These are phyloP conservation scores for Cynanchum wilfordii DNA, from an alignment of 257 asterid genomes.

Conservation along the genomic window DNA sequence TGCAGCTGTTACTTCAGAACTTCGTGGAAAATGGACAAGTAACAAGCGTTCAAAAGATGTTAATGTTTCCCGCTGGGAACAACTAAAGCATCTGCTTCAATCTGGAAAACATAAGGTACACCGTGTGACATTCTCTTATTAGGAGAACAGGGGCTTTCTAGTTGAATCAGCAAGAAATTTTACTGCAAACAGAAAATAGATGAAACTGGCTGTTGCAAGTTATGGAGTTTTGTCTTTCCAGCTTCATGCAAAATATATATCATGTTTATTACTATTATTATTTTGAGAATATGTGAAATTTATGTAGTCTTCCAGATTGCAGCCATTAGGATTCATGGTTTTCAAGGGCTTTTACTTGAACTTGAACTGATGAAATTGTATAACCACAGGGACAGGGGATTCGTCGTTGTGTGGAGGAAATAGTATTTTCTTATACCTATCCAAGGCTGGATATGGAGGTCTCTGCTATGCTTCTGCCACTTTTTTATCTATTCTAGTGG, in stretches of 20 bases:
- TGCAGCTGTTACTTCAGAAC: constrained; percentile 80
- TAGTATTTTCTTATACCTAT: constrained; percentile 74
- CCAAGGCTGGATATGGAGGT: constrained; percentile 98
- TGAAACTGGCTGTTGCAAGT: neutral
- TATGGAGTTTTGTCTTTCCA: neutral
- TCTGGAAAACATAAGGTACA: constrained; percentile 80
- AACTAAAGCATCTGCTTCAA: constrained; percentile 56
- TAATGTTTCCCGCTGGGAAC: constrained; percentile 66
- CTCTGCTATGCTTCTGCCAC: constrained; percentile 11
- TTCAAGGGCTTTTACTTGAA: neutral
- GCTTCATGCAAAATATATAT: neutral
- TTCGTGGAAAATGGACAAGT: constrained; percentile 69
- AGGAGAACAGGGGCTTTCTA: neutral
- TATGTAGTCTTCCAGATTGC: neutral
- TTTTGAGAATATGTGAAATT: neutral
- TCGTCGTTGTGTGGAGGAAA: constrained; percentile 82
- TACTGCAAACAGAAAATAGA: neutral
- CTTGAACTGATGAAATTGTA: constrained; percentile 2
- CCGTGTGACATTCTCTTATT: neutral
- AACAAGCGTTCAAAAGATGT: constrained; percentile 60
- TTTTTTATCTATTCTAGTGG: neutral
- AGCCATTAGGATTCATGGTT: constrained; percentile 2
- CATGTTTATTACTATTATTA: neutral
- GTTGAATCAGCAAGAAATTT: neutral
- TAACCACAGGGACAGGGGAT: constrained; percentile 50